A percentile compares a stretch with the other conserved stretches of the same genome.
These are phyloP conservation scores for Ammopiptanthus mongolicus DNA, from an alignment of 306 rosid species.

Conservation along the genomic window DNA sequence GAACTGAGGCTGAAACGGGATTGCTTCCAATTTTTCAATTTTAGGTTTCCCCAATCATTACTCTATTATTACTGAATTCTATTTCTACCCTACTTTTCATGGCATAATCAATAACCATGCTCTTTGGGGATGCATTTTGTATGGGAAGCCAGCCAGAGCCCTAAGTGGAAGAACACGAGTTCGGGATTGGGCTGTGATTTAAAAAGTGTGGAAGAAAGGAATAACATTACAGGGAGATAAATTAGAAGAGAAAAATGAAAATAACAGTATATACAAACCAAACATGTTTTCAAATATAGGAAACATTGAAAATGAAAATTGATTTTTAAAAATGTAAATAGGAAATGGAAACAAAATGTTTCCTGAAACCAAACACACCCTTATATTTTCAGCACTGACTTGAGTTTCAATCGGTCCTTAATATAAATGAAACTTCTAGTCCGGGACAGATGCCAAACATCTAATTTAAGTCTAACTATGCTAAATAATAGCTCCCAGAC, in stretches of 20 bases:
- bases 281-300: neutral
- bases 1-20: neutral
- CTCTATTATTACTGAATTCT: too few relatives aligned
- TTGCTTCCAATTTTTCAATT: too few relatives aligned
- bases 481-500: neutral
- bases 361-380: too few relatives aligned
- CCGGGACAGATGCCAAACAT: neutral
- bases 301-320: too few relatives aligned
- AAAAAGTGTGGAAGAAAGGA: neutral
- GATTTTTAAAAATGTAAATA: too few relatives aligned
- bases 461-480: neutral
- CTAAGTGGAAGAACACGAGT: neutral
- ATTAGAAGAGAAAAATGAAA: neutral
- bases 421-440: neutral
- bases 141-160: neutral
- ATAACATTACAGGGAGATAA: neutral
- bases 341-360: neutral
- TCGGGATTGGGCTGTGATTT: neutral
- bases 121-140: neutral
- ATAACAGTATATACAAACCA: neutral
- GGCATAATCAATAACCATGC: too few relatives aligned
- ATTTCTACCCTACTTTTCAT: too few relatives aligned
- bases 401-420: neutral
- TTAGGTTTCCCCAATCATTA: too few relatives aligned
- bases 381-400: neutral